Conservation (phyloP, 2,329 filamentous ascomycete genomes). For the Colletotrichum agaves region DNA sequence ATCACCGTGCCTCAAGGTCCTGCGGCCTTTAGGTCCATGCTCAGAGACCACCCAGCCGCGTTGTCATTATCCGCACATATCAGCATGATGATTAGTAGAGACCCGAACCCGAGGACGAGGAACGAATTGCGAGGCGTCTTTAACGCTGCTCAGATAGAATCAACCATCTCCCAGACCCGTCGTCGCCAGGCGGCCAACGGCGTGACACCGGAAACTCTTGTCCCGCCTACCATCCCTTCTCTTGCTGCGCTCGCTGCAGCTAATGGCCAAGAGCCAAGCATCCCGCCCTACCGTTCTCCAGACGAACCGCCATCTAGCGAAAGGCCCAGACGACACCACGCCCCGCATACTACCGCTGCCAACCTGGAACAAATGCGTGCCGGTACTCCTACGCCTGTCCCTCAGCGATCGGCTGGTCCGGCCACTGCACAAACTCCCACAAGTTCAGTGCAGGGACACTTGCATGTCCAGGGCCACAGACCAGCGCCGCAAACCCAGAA, state of each 20-base stretch:
- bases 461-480: slow-evolving; percentile 28
- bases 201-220: slow-evolving; percentile 34
- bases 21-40: slow-evolving; percentile 55
- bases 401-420: neutral
- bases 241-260: neutral
- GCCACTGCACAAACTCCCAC: neutral
- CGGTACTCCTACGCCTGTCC: neutral
- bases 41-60: slow-evolving; percentile 60
- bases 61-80: slow-evolving; percentile 60
- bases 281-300: neutral
- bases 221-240: slow-evolving; percentile 17
- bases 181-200: slow-evolving; percentile 43
- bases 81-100: slow-evolving; percentile 62
- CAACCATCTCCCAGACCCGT: slow-evolving; percentile 56
- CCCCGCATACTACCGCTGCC: neutral
- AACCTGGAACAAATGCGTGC: neutral
- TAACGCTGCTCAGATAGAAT: slow-evolving; percentile 55
- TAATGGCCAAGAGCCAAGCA: neutral
- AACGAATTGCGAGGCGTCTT: slow-evolving; percentile 63
- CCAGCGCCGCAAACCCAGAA: neutral
- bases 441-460: slow-evolving; percentile 27
- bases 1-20: slow-evolving; percentile 62
- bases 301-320: neutral
- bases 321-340: slow-evolving; percentile 2
- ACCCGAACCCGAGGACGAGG: slow-evolving; percentile 59